Conservation (phyloP, 257 asterid genomes). For the Solanum tacnaense region DNA sequence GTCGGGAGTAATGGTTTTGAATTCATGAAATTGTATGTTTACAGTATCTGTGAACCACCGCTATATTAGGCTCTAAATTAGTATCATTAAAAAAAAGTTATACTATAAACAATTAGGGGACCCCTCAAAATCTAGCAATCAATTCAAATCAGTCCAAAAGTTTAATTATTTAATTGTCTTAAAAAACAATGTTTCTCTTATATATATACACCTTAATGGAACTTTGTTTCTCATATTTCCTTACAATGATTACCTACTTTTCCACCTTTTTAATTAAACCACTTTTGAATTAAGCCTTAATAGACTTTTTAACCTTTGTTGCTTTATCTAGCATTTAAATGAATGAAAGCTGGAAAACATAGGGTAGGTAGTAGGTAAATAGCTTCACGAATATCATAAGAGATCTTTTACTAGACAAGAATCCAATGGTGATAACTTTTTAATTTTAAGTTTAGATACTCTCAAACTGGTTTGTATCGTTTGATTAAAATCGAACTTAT, state of each 20-base stretch:
- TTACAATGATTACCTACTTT: background rate
- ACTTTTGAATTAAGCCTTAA: background rate
- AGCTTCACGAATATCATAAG: background rate
- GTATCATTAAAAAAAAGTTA: background rate
- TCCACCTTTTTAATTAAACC: background rate
- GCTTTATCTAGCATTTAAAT: background rate
- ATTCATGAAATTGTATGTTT: background rate
- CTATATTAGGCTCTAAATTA: background rate
- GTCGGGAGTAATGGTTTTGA: background rate
- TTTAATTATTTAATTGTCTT: background rate
- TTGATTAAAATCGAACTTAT: background rate
- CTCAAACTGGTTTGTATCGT: background rate
- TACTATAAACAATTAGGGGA: background rate
- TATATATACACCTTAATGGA: background rate
- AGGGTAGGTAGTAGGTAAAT: background rate
- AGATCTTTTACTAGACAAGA: background rate
- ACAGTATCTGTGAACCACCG: background rate
- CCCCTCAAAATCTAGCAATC: background rate
- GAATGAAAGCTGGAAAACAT: background rate
- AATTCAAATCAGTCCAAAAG: background rate
- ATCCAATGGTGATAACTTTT: background rate
- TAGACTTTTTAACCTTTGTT: background rate
- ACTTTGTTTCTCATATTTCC: background rate
- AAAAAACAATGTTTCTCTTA: background rate
- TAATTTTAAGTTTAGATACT: background rate